phyloP scores from a whole-genome alignment of 2,329 filamentous ascomycete species.

The Fusarium pseudoanthophilum region DNA sequence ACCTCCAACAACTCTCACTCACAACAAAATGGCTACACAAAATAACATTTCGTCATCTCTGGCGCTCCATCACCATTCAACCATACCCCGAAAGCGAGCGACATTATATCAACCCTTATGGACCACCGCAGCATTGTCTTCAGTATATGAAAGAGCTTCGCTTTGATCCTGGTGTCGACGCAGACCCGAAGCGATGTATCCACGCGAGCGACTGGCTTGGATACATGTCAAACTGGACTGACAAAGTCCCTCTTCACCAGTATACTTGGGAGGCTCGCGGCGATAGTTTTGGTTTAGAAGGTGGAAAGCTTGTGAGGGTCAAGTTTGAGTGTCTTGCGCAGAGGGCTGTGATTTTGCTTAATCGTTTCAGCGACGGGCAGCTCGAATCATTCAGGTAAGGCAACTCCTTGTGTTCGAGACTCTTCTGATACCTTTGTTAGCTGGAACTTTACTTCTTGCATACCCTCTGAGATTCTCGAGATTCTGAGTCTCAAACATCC shows the following conservation, averaged over 20 bases:
- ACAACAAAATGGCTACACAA: background rate
- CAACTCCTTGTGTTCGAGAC: fast-evolving
- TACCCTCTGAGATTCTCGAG: background rate
- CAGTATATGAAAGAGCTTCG: background rate
- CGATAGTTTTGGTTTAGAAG: background rate
- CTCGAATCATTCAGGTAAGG: background rate
- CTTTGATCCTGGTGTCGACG: background rate
- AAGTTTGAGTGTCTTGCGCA: slow-evolving; percentile 16
- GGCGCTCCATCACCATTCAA: background rate
- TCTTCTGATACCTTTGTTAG: fast-evolving
- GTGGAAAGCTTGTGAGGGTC: background rate
- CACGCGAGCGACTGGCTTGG: slow-evolving; percentile 1
- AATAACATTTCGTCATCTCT: background rate
- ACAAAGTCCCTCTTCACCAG: background rate
- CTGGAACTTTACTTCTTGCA: background rate
- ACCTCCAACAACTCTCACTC: background rate
- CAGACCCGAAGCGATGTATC: background rate
- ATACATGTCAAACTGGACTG: background rate
- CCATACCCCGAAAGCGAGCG: background rate
- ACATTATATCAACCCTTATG: background rate
- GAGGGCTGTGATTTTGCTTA: background rate
- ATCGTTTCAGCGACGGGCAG: background rate
- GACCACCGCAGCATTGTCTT: background rate
- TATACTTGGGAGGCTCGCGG: background rate
- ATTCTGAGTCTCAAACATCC: background rate